Percentiles rank a stretch among this genome's conserved stretches.
phyloP scores from a whole-genome alignment of 108 stramenopile species.

The Cyclotella baltica region DNA sequence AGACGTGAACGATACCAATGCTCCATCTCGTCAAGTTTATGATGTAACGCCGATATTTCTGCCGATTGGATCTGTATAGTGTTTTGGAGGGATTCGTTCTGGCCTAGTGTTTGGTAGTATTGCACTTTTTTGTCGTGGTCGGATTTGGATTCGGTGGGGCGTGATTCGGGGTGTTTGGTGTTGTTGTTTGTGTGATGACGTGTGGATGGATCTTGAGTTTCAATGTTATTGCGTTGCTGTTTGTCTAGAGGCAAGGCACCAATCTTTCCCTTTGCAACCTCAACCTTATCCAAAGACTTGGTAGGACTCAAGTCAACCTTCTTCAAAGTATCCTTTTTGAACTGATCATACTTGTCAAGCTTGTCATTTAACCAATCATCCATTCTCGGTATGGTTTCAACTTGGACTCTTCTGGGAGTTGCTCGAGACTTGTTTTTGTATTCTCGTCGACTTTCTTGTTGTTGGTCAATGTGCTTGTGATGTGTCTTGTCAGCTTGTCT shows the following conservation, averaged over 20 bases:
- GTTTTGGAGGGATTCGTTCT: neutral
- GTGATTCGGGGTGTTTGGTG: too few species aligned
- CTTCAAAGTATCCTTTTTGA: neutral
- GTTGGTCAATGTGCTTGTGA: too few species aligned
- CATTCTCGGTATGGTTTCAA: slow-evolving; percentile 10
- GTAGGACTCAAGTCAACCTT: slow-evolving; percentile 2
- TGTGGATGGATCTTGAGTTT: too few species aligned
- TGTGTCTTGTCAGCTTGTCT: too few species aligned
- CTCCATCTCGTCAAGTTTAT: slow-evolving; percentile 11
- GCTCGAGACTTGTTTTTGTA: too few species aligned
- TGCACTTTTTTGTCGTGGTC: neutral
- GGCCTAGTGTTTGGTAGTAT: neutral
- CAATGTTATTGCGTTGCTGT: neutral
- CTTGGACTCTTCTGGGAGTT: neutral
- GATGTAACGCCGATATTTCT: neutral
- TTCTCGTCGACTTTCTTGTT: neutral
- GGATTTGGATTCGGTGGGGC: neutral
- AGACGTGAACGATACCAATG: slow-evolving; percentile 1
- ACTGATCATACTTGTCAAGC: slow-evolving; percentile 18
- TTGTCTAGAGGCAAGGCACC: neutral
- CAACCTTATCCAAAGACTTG: neutral
- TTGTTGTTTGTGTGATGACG: too few species aligned
- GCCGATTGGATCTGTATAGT: neutral
- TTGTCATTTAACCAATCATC: slow-evolving; percentile 12
- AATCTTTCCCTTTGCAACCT: neutral